A percentile compares a stretch with the other conserved stretches of the same genome.
phyloP scores from a whole-genome alignment of 768 basidiomycete genomes.

The Symmetrospora coprosmae region DNA sequence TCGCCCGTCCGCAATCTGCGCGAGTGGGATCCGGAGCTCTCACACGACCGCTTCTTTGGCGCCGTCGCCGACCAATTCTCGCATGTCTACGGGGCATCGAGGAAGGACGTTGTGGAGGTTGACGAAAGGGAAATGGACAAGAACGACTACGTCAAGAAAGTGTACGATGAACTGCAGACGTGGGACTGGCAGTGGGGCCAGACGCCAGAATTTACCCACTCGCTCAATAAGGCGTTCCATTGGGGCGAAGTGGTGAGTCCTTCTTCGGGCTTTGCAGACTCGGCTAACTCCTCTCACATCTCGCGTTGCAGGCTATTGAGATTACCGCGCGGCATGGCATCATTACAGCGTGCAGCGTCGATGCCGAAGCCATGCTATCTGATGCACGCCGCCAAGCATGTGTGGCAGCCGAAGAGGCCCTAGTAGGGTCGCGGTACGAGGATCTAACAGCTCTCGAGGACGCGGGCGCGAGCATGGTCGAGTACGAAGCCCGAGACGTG shows the following conservation, averaged over 20 bases:
- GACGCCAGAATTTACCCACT: constrained; percentile 80
- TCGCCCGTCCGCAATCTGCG: constrained; percentile 79
- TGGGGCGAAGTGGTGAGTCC: constrained; percentile 42
- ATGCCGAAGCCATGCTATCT: background rate
- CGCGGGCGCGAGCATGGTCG: background rate
- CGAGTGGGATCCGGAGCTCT: constrained; percentile 44
- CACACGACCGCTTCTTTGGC: constrained; percentile 56
- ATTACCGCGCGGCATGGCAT: constrained; percentile 30
- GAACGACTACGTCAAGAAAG: constrained; percentile 51
- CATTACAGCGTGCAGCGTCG: constrained; percentile 24
- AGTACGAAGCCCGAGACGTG: background rate
- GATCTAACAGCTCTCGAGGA: background rate
- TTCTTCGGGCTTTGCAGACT: background rate
- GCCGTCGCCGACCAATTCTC: constrained; percentile 59
- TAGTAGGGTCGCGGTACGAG: constrained; percentile 3
- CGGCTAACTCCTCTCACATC: background rate
- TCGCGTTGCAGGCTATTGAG: constrained; percentile 21
- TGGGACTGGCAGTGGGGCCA: constrained; percentile 93
- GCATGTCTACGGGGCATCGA: constrained; percentile 43
- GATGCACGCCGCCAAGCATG: background rate
- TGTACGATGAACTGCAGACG: constrained; percentile 65
- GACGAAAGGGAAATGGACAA: constrained; percentile 42
- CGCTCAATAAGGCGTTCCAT: constrained; percentile 38
- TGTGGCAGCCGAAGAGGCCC: background rate
- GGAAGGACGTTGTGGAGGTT: background rate